phyloP scores from a whole-genome alignment of 805 yeast species.

The Suhomyces tanzawaensis region DNA sequence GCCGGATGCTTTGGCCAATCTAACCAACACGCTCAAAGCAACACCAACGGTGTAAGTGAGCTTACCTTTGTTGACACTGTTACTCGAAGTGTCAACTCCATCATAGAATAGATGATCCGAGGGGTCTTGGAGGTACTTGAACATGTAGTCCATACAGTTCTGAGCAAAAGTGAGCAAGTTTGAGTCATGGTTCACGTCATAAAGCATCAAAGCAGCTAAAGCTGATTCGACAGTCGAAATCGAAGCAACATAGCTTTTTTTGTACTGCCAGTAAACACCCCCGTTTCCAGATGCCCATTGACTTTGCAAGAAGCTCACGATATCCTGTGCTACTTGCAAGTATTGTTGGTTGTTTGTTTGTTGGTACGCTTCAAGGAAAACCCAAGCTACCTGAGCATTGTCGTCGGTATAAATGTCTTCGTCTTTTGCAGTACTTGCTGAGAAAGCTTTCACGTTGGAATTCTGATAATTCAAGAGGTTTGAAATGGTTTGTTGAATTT shows the following conservation, averaged over 20 bases:
- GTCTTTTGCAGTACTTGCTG: conserved; percentile 20
- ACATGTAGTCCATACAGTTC: conserved; percentile 17
- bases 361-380: conserved; percentile 22
- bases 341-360: conserved; percentile 15
- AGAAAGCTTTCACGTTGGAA: conserved; percentile 18
- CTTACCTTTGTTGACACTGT: conserved; percentile 24
- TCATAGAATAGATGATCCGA: conserved; percentile 23
- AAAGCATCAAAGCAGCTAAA: conserved; percentile 23
- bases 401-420: conserved; percentile 28
- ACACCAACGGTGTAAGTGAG: conserved; percentile 27
- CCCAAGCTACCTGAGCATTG: conserved; percentile 28
- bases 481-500: conserved; percentile 11
- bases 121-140: conserved; percentile 19
- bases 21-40: conserved; percentile 21
- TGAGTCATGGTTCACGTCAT: conserved; percentile 14
- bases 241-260: conserved; percentile 24
- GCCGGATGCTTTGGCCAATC: conserved; percentile 15
- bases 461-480: conserved; percentile 20
- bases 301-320: conserved; percentile 16
- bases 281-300: conserved; percentile 22
- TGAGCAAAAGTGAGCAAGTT: conserved; percentile 15
- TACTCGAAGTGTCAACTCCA: conserved; percentile 14
- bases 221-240: conserved; percentile 30
- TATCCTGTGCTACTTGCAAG: conserved; percentile 17
- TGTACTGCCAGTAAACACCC: conserved; percentile 25